Percentiles rank a stretch among this genome's conserved stretches.
phyloP scores from a whole-genome alignment of 2,329 filamentous ascomycete species.

The Leptographium galeiforme region DNA sequence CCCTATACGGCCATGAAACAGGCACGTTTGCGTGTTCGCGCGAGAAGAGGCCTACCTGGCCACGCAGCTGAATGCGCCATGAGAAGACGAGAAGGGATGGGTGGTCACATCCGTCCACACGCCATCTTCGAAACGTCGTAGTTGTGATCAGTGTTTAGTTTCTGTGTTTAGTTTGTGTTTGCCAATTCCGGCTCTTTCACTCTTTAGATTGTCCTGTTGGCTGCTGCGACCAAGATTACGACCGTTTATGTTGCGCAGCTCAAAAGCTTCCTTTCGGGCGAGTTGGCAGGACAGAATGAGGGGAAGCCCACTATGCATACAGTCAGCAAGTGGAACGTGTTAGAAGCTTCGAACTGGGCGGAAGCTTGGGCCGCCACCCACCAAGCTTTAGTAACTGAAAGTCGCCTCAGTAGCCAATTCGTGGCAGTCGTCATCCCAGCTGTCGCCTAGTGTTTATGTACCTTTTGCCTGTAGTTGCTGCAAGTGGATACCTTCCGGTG shows the following conservation, averaged over 20 bases:
- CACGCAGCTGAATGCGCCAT: neutral
- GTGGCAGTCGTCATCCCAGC: constrained; percentile 18
- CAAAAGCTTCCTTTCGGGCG: no score
- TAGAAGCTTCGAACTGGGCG: constrained; percentile 12
- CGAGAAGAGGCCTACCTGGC: neutral
- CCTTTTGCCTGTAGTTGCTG: neutral
- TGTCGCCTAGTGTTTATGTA: constrained; percentile 15
- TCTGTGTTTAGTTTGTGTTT: no score
- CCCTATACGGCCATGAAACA: neutral
- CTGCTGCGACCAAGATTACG: no score
- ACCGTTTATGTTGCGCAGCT: no score
- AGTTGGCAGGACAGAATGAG: no score
- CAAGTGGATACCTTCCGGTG: constrained; percentile 1
- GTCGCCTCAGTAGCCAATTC: neutral
- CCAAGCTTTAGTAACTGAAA: neutral
- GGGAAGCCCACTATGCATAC: neutral
- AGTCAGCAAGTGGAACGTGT: constrained; percentile 13
- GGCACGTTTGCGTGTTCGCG: neutral
- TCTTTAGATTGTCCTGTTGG: no score
- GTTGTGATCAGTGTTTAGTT: no score
- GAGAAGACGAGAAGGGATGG: no score
- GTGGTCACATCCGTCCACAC: no score
- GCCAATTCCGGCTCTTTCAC: no score
- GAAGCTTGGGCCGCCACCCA: constrained; percentile 11
- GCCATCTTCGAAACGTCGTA: no score